A percentile compares a stretch with the other conserved stretches of the same genome.
Conservation (phyloP, 371 early-diverging fungal genomes). For the Mucor irregularis region DNA sequence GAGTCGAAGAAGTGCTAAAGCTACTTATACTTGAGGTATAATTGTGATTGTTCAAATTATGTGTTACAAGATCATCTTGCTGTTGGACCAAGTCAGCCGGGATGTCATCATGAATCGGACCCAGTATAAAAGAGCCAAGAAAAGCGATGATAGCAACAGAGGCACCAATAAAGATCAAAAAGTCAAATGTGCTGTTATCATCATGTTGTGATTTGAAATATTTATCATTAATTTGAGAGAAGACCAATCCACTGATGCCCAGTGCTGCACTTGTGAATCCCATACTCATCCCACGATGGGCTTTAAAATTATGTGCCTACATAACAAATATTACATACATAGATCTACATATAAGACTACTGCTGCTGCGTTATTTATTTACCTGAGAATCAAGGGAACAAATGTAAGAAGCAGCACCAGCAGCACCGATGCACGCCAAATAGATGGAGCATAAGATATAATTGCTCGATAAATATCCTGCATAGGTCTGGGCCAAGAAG, state of each 20-base stretch:
- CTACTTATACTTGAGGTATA: constrained; percentile 20
- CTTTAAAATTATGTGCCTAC: constrained; percentile 40
- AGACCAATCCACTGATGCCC: constrained; percentile 47
- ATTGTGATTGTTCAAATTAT: neutral
- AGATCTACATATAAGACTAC: neutral
- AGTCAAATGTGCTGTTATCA: constrained; percentile 29
- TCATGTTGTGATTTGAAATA: constrained; percentile 27
- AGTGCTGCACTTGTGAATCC: constrained; percentile 46
- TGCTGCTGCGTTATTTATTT: neutral
- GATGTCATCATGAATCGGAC: neutral
- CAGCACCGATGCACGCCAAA: constrained; percentile 33
- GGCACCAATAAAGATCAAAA: constrained; percentile 35
- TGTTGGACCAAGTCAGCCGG: neutral
- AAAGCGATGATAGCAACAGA: constrained; percentile 20
- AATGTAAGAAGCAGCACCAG: constrained; percentile 46
- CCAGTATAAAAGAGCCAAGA: constrained; percentile 37
- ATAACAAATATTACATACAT: neutral
- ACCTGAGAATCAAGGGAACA: constrained; percentile 51
- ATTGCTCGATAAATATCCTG: constrained; percentile 28
- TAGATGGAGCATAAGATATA: constrained; percentile 41
- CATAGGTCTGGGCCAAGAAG: constrained; percentile 45
- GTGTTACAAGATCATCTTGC: constrained; percentile 2
- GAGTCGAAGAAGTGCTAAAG: constrained; percentile 21
- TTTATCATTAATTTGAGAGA: constrained; percentile 47
- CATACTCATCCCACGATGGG: constrained; percentile 47